phyloP scores from a whole-genome alignment of 2,329 filamentous ascomycete species.

The Hypoxylon sp. region DNA sequence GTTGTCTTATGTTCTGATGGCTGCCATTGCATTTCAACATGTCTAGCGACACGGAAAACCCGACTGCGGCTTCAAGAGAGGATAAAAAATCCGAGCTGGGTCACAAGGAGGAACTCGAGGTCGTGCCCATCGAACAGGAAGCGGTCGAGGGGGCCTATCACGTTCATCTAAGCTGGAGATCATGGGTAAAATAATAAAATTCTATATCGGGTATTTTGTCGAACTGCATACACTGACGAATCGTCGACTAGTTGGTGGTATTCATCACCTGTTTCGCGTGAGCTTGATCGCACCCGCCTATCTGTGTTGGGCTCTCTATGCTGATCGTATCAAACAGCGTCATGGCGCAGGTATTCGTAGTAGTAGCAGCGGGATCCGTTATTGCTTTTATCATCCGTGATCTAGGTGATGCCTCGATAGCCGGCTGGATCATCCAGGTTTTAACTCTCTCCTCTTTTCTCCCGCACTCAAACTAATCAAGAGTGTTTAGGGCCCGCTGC shows the following conservation, averaged over 20 bases:
- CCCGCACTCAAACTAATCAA: neutral
- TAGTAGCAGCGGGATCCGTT: conserved; percentile 68
- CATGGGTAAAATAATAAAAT: conserved; percentile 59
- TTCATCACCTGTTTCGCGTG: conserved; percentile 65
- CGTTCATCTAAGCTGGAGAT: conserved; percentile 68
- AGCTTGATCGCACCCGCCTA: conserved; percentile 38
- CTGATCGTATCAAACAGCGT: conserved; percentile 54
- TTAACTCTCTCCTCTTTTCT: neutral
- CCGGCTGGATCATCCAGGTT: conserved; percentile 70
- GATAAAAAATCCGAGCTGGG: conserved; percentile 9
- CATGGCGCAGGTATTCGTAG: conserved; percentile 69
- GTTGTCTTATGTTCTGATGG: neutral
- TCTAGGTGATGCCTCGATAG: conserved; percentile 64
- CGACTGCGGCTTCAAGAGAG: conserved; percentile 7
- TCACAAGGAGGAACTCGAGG: conserved; percentile 23
- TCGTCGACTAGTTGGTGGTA: conserved; percentile 53
- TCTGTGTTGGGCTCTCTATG: neutral
- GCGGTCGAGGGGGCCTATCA: conserved; percentile 56
- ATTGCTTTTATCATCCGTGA: conserved; percentile 70
- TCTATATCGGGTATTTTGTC: neutral
- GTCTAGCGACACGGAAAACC: conserved; percentile 41
- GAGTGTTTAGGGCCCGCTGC: conserved; percentile 64
- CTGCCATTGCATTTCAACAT: conserved; percentile 22
- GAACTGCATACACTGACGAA: conserved; percentile 12
- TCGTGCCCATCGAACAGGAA: conserved; percentile 53